Percentiles rank a stretch among this genome's conserved stretches.
Conservation (phyloP, 495 filamentous ascomycete species). For the Xylaria grammica region DNA sequence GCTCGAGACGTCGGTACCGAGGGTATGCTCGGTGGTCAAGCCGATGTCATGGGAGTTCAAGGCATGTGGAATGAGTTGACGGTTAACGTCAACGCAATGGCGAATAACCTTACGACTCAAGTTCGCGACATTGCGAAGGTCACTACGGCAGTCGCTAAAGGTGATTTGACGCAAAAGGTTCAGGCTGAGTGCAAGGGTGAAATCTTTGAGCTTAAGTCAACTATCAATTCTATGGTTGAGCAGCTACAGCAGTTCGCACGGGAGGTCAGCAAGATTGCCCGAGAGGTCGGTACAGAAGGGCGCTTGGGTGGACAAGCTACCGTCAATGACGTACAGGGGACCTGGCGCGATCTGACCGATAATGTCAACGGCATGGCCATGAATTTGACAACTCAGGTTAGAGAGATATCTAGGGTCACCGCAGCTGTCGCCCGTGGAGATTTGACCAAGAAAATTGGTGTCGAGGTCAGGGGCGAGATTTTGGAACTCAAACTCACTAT, state of each 20-base stretch:
- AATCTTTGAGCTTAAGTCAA: constrained; percentile 92
- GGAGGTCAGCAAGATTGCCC: constrained; percentile 96
- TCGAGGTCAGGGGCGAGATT: constrained; percentile 96
- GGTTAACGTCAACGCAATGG: constrained; percentile 98
- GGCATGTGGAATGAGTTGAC: constrained; percentile 96
- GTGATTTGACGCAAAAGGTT: constrained; percentile 96
- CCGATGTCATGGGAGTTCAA: constrained; percentile 85
- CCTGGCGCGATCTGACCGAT: constrained; percentile 95
- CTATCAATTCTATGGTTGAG: constrained; percentile 99
- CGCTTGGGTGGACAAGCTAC: constrained; percentile 94
- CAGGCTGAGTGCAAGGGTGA: constrained; percentile 96
- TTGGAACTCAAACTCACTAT: constrained; percentile 95
- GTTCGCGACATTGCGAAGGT: constrained; percentile 98
- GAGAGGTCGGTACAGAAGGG: constrained; percentile 96
- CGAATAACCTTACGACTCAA: constrained; percentile 95
- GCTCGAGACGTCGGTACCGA: constrained; percentile 97
- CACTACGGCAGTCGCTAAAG: constrained; percentile 96
- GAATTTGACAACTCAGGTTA: constrained; percentile 96
- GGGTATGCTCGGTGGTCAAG: constrained; percentile 95
- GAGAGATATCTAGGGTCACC: constrained; percentile 97
- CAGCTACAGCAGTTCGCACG: constrained; percentile 96
- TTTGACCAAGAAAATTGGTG: constrained; percentile 92
- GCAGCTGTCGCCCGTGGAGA: constrained; percentile 96
- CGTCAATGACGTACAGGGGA: constrained; percentile 96
- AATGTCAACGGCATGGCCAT: constrained; percentile 99